These are phyloP conservation scores for Pseudogymnoascus sp. DNA, from an alignment of 2,329 filamentous ascomycete species.

Conservation along the genomic window DNA sequence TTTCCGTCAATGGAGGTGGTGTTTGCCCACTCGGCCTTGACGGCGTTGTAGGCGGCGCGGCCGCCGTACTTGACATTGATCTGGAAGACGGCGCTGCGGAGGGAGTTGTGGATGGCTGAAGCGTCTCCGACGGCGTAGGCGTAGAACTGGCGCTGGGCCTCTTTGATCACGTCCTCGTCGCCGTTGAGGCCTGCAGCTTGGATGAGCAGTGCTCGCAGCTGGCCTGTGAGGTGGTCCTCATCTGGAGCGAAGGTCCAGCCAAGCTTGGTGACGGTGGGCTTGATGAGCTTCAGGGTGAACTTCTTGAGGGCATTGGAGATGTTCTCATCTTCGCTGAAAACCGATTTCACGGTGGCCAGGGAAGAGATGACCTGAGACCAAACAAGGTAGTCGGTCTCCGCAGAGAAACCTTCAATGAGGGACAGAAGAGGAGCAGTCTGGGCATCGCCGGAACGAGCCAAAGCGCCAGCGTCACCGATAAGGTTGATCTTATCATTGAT, in stretches of 20 bases:
- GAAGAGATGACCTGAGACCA: conserved; percentile 80
- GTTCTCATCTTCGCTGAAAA: conserved; percentile 69
- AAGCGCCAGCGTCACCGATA: conserved; percentile 79
- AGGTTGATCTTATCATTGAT: conserved; percentile 89
- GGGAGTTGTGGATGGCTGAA: conserved; percentile 67
- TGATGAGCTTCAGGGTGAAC: conserved; percentile 71
- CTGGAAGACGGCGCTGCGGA: conserved; percentile 73
- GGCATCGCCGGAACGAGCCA: conserved; percentile 80
- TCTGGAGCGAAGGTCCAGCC: conserved; percentile 75
- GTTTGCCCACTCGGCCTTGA: conserved; percentile 77
- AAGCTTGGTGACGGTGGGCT: conserved; percentile 65
- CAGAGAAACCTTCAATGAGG: conserved; percentile 75
- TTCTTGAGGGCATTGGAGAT: conserved; percentile 67
- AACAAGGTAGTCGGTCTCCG: conserved; percentile 78
- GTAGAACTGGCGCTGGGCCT: conserved; percentile 72
- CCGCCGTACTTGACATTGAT: conserved; percentile 64
- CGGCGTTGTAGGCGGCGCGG: conserved; percentile 58
- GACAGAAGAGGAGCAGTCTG: conserved; percentile 74
- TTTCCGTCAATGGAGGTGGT: conserved; percentile 86
- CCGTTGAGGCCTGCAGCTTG: conserved; percentile 65
- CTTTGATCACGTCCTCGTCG: conserved; percentile 61
- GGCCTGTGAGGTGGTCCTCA: conserved; percentile 74
- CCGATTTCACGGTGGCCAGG: conserved; percentile 67
- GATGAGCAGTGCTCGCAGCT: conserved; percentile 77
- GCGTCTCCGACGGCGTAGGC: conserved; percentile 63